Percentiles rank a stretch among this genome's conserved stretches.
These are phyloP conservation scores for Zymoseptoria crescenta DNA, from an alignment of 2,329 filamentous ascomycete genomes.

Conservation along the genomic window DNA sequence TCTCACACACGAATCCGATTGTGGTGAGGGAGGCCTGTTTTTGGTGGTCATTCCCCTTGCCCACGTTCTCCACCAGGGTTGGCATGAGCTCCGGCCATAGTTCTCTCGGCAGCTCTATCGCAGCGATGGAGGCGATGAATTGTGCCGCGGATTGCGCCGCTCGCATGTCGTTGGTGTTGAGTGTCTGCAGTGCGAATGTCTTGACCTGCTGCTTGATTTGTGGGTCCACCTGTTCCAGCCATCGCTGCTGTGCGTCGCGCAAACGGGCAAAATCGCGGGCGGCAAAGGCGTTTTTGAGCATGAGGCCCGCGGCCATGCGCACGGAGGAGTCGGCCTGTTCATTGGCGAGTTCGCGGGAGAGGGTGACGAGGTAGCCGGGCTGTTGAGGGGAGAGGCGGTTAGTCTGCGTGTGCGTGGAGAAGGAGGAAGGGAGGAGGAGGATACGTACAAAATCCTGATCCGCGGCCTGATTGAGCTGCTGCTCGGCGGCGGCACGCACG, in stretches of 20 bases:
- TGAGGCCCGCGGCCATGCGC: slow-evolving; percentile 88
- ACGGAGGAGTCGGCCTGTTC: slow-evolving; percentile 75
- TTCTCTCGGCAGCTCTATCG: slow-evolving; percentile 85
- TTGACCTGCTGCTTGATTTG: slow-evolving; percentile 84
- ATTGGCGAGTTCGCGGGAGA: slow-evolving; percentile 91
- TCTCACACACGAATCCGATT: slow-evolving; percentile 98
- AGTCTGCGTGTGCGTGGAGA: slow-evolving; percentile 1
- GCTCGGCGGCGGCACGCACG: slow-evolving; percentile 83
- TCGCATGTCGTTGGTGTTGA: slow-evolving; percentile 69
- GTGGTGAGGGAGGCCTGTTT: slow-evolving; percentile 92
- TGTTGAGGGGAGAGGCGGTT: slow-evolving; percentile 36
- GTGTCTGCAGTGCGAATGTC: slow-evolving; percentile 78
- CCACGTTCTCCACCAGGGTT: slow-evolving; percentile 84
- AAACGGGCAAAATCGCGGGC: slow-evolving; percentile 82
- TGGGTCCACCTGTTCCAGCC: slow-evolving; percentile 73
- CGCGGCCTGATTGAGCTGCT: slow-evolving; percentile 85
- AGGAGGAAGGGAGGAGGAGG: background rate
- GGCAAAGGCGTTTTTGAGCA: slow-evolving; percentile 96
- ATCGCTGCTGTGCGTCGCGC: slow-evolving; percentile 86
- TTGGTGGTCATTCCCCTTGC: slow-evolving; percentile 73
- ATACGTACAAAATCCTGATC: slow-evolving; percentile 86
- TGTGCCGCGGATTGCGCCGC: slow-evolving; percentile 87
- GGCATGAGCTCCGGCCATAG: slow-evolving; percentile 93
- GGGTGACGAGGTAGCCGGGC: slow-evolving; percentile 86
- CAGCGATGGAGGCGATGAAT: slow-evolving; percentile 88